Evolutionary conservation across 805 yeast species (phyloP), one percentile per base, ranked within the genome.

Genomic region (Ogataea populi-albae): DNA sequence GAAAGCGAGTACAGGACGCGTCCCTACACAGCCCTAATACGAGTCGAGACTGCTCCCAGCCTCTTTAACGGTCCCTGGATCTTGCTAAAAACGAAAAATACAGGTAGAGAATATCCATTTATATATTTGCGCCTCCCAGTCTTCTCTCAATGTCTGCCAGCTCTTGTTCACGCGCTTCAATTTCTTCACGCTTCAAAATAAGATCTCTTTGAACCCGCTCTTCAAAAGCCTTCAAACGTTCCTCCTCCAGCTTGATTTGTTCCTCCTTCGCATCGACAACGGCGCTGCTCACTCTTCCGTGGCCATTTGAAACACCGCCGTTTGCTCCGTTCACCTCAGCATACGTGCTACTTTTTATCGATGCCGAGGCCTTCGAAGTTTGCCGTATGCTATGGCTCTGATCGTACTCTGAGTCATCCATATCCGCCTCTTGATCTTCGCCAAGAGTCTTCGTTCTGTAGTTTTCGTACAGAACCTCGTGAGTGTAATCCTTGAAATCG

Each of bases 161-260:
- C 60, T 88, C 96, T 52, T 78, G 75, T 61, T 88, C 97, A 55
- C 95, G 77, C 47, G 80, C 84, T 57, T 84, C 71, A 43, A 88
- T 73, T 61, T 88, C 96, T 54, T 81, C 79, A 50, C 93, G 73
- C 68, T 88, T 86, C 58, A 73, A 71, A 55, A 83, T 68, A 57
- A 88, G 70, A 61, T 87, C 96, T 55, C 81, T 85, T 64, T 88
- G 96, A 17, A 88, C 94, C 50, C 93, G 72, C 61, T 81, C 87
- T 64, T 88, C 96, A 58, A 85, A 86, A 28, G 86, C 84, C 54
- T 73, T 80, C 55, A 88, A 71, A 64, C 94, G 76, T 63, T 86
- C 95, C 64, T 88, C 96, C 62, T 88, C 96, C 35, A 81, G 67
- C 52, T 85, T 79, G 52, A 87, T 84, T 64, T 86, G 94, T 62